Base-by-base conservation (phyloP, 2,329 filamentous ascomycete genomes). In the Colletotrichum zoysiae region DNA sequence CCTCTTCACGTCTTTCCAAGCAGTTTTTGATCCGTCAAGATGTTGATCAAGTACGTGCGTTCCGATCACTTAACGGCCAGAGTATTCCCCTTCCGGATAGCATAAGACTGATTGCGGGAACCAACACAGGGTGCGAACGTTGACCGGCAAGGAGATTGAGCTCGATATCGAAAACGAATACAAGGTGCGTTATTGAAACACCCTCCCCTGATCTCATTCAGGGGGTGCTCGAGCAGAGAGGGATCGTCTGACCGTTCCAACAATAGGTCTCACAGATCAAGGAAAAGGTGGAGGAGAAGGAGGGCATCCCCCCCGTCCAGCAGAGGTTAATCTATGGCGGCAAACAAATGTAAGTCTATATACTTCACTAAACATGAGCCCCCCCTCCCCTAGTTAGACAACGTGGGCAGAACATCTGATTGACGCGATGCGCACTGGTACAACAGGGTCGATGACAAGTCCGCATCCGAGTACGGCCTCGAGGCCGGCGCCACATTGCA, bases 111-210 rank as follows among this genome's bases (percentile, higher is more conserved):
- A 70, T 56, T 53, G 35, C 53, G 58, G 67, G 40, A 33, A 65
- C 18, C 18, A 53, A 55, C 77, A 99, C 77, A 99, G 95, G 88
- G 95, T 99, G 81, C 93, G 96, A 81, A 99, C 96, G 74, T 91
- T 99, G 75, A 98, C 96, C 75, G 96, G 96, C 80, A 98, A 98
- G 87, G 95, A 99, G 86, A 98, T 98, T 82, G 95, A 98, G 88
- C 91, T 99, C 78, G 95, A 98, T 80, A 97, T 99, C 81, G 96
- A 98, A 86, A 88, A 90, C 65, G 92, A 94, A 79, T 97, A 97
- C 88, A 97, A 95, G 89, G 95, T 97, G 84, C 77, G 79, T 51
- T 3, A 9, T 48, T 12, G n/a, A 48, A n/a, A 14, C 7, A 14
- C 26, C 57, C 56, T 14, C 38, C 55, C 58, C 46, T 46, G 23